These are phyloP conservation scores for Globisporangium polare DNA, from an alignment of 352 stramenopile genomes.

Conservation along the genomic window DNA sequence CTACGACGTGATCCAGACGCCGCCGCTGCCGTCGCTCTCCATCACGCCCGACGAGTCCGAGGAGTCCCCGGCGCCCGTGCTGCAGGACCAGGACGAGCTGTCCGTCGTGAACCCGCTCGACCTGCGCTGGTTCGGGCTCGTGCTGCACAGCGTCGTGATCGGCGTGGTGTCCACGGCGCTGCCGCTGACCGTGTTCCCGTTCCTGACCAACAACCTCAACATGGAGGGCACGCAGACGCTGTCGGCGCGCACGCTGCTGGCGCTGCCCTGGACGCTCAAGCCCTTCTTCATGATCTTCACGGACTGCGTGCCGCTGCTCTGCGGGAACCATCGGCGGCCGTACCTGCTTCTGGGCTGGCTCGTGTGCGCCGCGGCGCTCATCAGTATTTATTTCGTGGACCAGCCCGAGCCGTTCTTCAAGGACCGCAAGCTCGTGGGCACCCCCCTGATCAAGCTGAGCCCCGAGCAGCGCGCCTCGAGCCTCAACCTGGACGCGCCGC, in stretches of 20 bases:
- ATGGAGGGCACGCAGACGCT: conserved; percentile 65
- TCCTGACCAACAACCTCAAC: conserved; percentile 63
- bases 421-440: conserved; percentile 26
- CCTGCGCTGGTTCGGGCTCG: conserved; percentile 42
- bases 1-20: conserved; percentile 11
- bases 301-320: conserved; percentile 26
- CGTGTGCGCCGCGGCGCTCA: conserved; percentile 24
- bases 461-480: conserved; percentile 18
- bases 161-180: conserved; percentile 52
- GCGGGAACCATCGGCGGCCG: conserved; percentile 21
- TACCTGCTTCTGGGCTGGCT: conserved; percentile 46
- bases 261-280: conserved; percentile 49
- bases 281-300: conserved; percentile 38
- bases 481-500: conserved; percentile 41
- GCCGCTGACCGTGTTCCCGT: conserved; percentile 52
- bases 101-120: conserved; percentile 23
- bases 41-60: background rate
- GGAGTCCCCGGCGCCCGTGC: background rate
- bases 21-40: background rate
- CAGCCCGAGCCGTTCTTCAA: conserved; percentile 46
- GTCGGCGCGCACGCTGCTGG: conserved; percentile 44
- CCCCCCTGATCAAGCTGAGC: conserved; percentile 20
- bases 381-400: conserved; percentile 31
- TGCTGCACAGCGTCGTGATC: conserved; percentile 44
- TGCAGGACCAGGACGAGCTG: conserved; percentile 9